Base-by-base conservation (phyloP, 768 basidiomycete species). In the Russula dissimulans region DNA sequence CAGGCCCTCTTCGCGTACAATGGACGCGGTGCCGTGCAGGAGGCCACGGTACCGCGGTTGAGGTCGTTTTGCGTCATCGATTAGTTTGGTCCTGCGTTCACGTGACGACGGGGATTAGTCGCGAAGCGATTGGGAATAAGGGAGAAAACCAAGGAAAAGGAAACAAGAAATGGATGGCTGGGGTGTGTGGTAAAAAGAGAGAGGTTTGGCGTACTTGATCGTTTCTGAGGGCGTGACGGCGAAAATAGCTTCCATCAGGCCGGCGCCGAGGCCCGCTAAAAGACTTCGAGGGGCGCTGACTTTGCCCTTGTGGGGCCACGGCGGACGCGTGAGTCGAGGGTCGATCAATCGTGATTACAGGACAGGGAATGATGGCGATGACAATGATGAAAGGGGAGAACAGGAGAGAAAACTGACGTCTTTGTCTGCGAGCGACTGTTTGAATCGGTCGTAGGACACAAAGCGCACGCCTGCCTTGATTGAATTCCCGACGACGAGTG, bases 221-320 rank as follows among this genome's bases (percentile, higher is more conserved):
- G 95, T 98, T 72, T 99, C 95, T 12, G 91, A 94, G 3, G 95
- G 95, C 0, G 95, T 98, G 3, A 99, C 95, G 2, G 95, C 95
- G 57, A 97, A 83, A 22, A 97, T 70, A 0, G 95, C 92, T 72
- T 98, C 95, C 68, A 78, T 87, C 84, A 93, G 83, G 4, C 95
- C 95, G 2, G 95, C 95, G 34, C 87, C 87, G 11, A 91, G 74
- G 34, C 89, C 89, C 60, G 89, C 89, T 84, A 67, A 9, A 36
- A 98, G 78, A 74, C 92, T 94, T 39, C 86, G 75, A 5, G 91
- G 86, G 0, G 95, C 85, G 60, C 83, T 88, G 44, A 97, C 84
- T 79, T 95, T 95, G 14, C 95, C 95, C 92, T 97, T 56, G 22
- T 10, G 29, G 43, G 41, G 12, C 11, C 18, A 22, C 49, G 34